These are phyloP conservation scores for Gossypium anomalum DNA, from an alignment of 345 rosid genomes.

Conservation along the genomic window DNA sequence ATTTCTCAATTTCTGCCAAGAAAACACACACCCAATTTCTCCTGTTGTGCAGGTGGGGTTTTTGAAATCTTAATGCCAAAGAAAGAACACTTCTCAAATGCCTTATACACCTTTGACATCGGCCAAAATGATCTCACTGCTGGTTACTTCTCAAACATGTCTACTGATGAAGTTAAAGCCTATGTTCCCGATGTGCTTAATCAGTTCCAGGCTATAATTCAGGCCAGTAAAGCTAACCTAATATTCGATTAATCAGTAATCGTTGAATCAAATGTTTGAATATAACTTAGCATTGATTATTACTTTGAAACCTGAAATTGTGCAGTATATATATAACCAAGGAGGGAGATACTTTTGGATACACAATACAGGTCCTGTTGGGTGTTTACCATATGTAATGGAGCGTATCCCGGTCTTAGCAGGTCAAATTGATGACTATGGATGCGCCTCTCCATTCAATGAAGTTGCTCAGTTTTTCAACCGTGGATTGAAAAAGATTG, in stretches of 20 bases:
- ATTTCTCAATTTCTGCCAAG: not conserved
- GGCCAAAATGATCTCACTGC: slow-evolving; percentile 76
- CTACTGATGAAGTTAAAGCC: slow-evolving; percentile 34
- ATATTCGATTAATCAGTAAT: not conserved
- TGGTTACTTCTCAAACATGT: slow-evolving; percentile 48
- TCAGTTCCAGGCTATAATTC: slow-evolving; percentile 36
- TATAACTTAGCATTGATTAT: not conserved
- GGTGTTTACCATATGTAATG: slow-evolving; percentile 56
- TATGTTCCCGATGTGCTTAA: slow-evolving; percentile 44
- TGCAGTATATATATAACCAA: slow-evolving; percentile 34
- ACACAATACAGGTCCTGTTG: slow-evolving; percentile 76
- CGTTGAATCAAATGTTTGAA: not conserved
- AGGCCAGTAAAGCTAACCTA: slow-evolving; percentile 22
- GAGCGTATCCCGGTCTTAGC: slow-evolving; percentile 37
- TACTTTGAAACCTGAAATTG: not conserved
- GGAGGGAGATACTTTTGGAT: slow-evolving; percentile 81
- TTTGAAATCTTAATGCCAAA: slow-evolving; percentile 42
- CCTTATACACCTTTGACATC: slow-evolving; percentile 65
- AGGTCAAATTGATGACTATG: slow-evolving; percentile 39
- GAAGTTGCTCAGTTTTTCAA: slow-evolving; percentile 54
- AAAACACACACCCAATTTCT: not conserved
- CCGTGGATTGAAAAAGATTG: slow-evolving; percentile 30
- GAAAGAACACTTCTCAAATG: slow-evolving; percentile 36
- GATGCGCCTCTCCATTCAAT: slow-evolving; percentile 61
- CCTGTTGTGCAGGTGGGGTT: slow-evolving; percentile 25